Evolutionary conservation across 179 eudicot species (phyloP).

Genomic region (Beta corolliflora): DNA sequence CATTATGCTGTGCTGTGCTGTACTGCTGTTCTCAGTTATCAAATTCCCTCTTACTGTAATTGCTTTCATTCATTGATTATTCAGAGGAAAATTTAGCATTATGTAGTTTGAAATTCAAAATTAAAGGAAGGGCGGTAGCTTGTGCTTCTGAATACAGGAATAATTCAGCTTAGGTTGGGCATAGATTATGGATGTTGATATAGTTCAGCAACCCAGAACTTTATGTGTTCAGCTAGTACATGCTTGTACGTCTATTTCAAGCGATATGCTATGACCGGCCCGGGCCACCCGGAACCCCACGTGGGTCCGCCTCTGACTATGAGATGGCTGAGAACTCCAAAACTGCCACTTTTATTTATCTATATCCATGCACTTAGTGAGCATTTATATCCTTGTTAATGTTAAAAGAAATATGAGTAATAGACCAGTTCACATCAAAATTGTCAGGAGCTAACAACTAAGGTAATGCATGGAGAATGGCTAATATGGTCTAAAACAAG

Average conservation of each 20-base stretch:
- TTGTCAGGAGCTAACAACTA: too few species aligned
- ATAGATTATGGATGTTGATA: neutral
- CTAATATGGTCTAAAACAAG: too few species aligned
- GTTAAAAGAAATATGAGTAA: too few species aligned
- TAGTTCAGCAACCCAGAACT: neutral
- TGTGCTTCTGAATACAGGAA: neutral
- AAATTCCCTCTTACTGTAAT: neutral
- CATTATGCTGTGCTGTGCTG: neutral
- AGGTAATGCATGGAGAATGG: too few species aligned
- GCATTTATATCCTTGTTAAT: too few species aligned
- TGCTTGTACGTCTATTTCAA: neutral
- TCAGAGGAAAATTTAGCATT: neutral
- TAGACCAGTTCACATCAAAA: too few species aligned
- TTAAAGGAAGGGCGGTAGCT: neutral
- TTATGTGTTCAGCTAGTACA: neutral
- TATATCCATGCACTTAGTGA: too few species aligned
- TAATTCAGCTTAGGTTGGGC: slow-evolving; percentile 3
- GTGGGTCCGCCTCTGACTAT: too few species aligned
- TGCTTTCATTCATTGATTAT: neutral
- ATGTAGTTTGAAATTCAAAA: neutral
- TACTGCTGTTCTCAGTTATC: neutral
- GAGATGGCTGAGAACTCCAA: too few species aligned
- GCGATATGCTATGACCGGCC: neutral
- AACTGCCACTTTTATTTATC: too few species aligned
- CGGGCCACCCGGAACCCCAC: too few species aligned